These are phyloP conservation scores for Ustilago shanxiensis DNA, from an alignment of 1,284 basidiomycete genomes.

Conservation along the genomic window DNA sequence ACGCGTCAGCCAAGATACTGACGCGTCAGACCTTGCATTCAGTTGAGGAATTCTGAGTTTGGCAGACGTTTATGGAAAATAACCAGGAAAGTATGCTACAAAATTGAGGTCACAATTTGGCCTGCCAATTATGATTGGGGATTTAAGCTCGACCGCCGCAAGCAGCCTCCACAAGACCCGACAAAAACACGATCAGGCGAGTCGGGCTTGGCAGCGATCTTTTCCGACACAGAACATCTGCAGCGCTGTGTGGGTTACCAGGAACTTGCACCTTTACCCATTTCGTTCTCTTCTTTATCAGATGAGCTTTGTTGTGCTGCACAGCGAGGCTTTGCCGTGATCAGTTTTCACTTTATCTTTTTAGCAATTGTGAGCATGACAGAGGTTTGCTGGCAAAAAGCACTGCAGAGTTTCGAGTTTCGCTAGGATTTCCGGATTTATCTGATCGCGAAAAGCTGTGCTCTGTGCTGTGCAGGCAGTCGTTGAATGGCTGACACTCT, in stretches of 20 bases:
- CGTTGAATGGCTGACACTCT: neutral
- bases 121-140: too few relatives aligned
- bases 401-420: neutral
- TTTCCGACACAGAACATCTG: neutral
- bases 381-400: neutral
- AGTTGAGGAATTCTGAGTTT: too few relatives aligned
- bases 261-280: neutral
- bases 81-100: too few relatives aligned
- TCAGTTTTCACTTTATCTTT: neutral
- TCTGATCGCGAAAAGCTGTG: neutral
- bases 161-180: slow-evolving; percentile 5
- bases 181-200: neutral
- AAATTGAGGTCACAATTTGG: too few relatives aligned
- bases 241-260: neutral
- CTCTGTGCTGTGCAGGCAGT: neutral
- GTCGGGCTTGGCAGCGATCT: slow-evolving; percentile 19
- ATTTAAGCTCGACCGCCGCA: too few relatives aligned
- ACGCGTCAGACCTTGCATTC: too few relatives aligned
- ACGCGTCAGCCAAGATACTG: too few relatives aligned
- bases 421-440: neutral
- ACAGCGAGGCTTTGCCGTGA: neutral
- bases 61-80: too few relatives aligned
- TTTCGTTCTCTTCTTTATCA: too few relatives aligned
- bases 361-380: neutral
- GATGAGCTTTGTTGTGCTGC: too few relatives aligned